Evolutionary conservation across 208 protist genomes (phyloP), one percentile per base, ranked within the genome.

Genomic region (Trypanosoma rangeli): DNA sequence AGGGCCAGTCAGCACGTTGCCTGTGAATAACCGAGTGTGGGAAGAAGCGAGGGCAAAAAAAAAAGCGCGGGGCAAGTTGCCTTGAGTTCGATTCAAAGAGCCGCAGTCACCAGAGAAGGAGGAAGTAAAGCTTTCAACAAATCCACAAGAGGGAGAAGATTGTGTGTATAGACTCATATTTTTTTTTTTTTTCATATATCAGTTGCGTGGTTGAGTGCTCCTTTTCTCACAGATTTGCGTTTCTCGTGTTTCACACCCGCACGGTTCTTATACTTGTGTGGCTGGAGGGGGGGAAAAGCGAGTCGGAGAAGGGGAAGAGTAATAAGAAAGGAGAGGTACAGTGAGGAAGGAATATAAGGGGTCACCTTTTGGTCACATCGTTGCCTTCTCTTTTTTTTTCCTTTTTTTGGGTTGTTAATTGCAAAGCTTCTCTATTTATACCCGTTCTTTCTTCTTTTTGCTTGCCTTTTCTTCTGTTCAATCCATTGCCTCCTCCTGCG

Each of bases 401-500:
- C 26, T 64, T 49, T 64, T 50, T 61, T 58, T 39, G 35, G 2
- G 9, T 64, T 53, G 28, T 64, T 61, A 0, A 48, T 61, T 33
- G n/a, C 8, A 48, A 5, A 61, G 56, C n/a, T n/a, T 50, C 9
- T 57, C 28, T 57, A 10, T 28, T 57, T 18, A 3, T 4, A 35
- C 15, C 18, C 7, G 10, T 57, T 35, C 4, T 35, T 57, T 22
- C 13, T 35, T 57, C 3, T 57, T 31, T 35, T 31, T 29, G 7
- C 29, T 52, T 55, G 54, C 46, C 64, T 64, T 46, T 28, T 68
- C 29, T 68, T 58, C 8, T 61, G 16, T 39, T 61, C 26, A 39
- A 22, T 61, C 31, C 3, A 39, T 61, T 61, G 16, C 8, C n/a
- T 26, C 20, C 20, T 37, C 18, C 37, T 42, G 37, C 4, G 37